A percentile compares a stretch with the other conserved stretches of the same genome.
These are phyloP conservation scores for Bretziella fagacearum DNA, from an alignment of 2,329 filamentous ascomycete species.

Conservation along the genomic window DNA sequence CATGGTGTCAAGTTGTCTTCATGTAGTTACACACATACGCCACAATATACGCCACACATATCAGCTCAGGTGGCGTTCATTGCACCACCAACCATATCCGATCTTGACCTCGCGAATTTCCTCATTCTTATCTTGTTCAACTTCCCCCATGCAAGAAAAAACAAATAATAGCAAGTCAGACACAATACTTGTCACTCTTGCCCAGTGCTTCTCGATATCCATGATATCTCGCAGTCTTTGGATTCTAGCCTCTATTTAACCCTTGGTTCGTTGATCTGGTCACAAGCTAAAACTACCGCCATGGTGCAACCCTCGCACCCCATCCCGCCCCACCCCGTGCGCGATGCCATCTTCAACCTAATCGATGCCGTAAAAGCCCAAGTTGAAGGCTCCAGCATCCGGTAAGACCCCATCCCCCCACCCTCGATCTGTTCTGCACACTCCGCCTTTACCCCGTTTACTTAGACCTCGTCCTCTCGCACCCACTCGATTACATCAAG, in stretches of 20 bases:
- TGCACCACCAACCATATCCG: not conserved
- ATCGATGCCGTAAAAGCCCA: constrained; percentile 6
- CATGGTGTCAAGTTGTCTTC: too few species aligned
- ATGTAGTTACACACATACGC: too few species aligned
- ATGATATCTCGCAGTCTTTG: too few species aligned
- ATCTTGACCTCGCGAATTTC: not conserved
- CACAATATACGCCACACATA: not conserved
- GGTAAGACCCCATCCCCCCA: not conserved
- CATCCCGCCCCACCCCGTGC: constrained; percentile 9
- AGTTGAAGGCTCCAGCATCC: constrained; percentile 9
- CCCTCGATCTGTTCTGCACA: too few species aligned
- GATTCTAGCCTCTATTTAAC: not conserved
- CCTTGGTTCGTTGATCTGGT: not conserved
- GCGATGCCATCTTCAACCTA: constrained; percentile 5
- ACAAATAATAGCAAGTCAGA: too few species aligned
- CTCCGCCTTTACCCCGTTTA: not conserved
- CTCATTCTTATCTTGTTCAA: not conserved
- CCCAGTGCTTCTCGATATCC: too few species aligned
- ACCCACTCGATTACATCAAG: not conserved
- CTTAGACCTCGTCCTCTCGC: not conserved
- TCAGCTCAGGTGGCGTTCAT: not conserved
- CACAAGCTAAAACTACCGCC: not conserved
- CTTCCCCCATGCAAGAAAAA: not conserved
- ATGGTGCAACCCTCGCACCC: constrained; percentile 2
- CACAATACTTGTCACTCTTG: too few species aligned